Conservation (phyloP, 768 basidiomycete genomes). For the Boletus bicolor region DNA sequence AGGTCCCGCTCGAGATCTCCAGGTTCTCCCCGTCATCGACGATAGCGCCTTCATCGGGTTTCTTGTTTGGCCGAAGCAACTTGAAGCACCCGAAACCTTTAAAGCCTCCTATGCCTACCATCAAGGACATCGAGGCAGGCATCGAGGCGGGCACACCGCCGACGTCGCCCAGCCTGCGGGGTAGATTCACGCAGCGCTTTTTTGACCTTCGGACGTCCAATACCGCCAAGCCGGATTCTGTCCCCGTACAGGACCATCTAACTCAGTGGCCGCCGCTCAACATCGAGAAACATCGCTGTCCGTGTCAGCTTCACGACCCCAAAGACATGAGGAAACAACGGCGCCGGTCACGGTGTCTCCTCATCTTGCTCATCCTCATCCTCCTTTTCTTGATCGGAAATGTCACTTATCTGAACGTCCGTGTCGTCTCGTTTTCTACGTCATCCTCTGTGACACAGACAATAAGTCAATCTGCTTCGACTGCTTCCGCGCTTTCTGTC, state of each 20-base stretch:
- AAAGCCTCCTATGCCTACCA: background rate
- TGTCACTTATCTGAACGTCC: conserved; percentile 36
- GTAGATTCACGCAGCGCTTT: conserved; percentile 36
- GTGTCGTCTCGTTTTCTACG: conserved; percentile 25
- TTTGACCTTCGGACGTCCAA: conserved; percentile 34
- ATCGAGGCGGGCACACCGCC: conserved; percentile 22
- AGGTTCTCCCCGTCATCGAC: conserved; percentile 47
- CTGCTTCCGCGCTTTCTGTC: conserved; percentile 32
- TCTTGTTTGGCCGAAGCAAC: conserved; percentile 21
- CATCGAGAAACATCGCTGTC: conserved; percentile 34
- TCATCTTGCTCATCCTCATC: conserved; percentile 36
- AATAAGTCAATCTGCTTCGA: conserved; percentile 22
- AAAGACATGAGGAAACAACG: conserved; percentile 25
- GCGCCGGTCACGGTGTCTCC: conserved; percentile 31
- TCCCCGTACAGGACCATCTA: conserved; percentile 23
- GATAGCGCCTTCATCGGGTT: conserved; percentile 27
- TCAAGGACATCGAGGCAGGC: conserved; percentile 29
- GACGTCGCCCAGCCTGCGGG: conserved; percentile 25
- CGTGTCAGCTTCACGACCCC: conserved; percentile 24
- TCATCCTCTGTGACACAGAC: conserved; percentile 6
- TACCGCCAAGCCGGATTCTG: conserved; percentile 22
- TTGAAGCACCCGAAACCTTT: conserved; percentile 10
- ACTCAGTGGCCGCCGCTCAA: conserved; percentile 40
- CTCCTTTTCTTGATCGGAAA: conserved; percentile 45
- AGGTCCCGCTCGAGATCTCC: conserved; percentile 31